phyloP scores from a whole-genome alignment of 1,284 basidiomycete species.

The Garcileccinum viscosum region DNA sequence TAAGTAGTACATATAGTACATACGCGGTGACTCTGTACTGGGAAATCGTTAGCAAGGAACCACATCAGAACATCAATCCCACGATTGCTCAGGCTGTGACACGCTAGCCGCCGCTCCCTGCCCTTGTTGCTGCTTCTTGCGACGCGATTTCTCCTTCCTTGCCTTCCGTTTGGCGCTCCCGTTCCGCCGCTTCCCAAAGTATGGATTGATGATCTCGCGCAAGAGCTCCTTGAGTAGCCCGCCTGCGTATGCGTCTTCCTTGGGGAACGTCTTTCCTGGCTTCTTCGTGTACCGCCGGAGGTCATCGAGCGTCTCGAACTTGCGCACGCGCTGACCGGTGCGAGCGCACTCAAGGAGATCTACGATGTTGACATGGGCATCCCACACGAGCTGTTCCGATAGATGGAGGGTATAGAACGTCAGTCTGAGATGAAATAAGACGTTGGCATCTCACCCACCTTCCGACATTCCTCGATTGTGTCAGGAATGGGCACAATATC shows the following conservation, averaged over 20 bases:
- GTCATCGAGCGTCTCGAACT: slow-evolving; percentile 16
- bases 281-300: slow-evolving; percentile 14
- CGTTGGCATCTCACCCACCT: slow-evolving; percentile 8
- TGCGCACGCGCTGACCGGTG: slow-evolving; percentile 10
- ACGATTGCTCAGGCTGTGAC: not conserved
- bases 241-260: slow-evolving; percentile 16
- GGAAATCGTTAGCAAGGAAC: not conserved
- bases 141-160: slow-evolving; percentile 13
- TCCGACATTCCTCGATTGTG: slow-evolving; percentile 5
- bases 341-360: slow-evolving; percentile 18
- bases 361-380: slow-evolving; percentile 24
- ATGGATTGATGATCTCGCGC: slow-evolving; percentile 17
- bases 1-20: not conserved
- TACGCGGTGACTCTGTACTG: not conserved
- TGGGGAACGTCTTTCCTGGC: slow-evolving; percentile 9
- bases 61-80: not conserved
- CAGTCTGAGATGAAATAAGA: not conserved
- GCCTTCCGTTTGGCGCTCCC: slow-evolving; percentile 23
- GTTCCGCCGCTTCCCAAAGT: slow-evolving; percentile 21
- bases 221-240: slow-evolving; percentile 21
- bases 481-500: slow-evolving; percentile 19
- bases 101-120: not conserved
- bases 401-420: not conserved
- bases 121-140: not conserved
- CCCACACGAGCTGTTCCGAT: slow-evolving; percentile 19